Conservation (phyloP, 306 rosid genomes). For the Ochetophila trinervis region DNA sequence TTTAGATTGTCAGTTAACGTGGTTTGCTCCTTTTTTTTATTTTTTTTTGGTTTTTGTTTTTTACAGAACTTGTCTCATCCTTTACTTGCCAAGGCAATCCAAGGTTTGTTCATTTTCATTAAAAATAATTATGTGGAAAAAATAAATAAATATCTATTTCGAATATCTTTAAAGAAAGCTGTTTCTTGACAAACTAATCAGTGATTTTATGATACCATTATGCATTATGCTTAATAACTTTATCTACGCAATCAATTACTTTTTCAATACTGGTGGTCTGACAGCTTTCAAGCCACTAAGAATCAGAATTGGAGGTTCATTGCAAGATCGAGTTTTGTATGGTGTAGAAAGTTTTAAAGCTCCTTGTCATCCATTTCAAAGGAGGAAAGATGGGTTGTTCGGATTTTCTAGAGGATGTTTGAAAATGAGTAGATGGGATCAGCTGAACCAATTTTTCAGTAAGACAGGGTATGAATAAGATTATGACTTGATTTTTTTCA, state of each 20-base stretch:
- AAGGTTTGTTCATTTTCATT: slow-evolving; percentile 50
- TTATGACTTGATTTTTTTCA: slow-evolving; percentile 1
- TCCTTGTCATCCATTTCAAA: slow-evolving; percentile 79
- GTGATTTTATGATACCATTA: neutral
- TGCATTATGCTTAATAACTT: neutral
- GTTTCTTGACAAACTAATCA: neutral
- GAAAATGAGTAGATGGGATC: slow-evolving; percentile 87
- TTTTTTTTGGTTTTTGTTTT: too few species aligned
- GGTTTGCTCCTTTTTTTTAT: too few species aligned
- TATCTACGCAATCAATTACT: neutral
- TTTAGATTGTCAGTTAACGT: slow-evolving; percentile 25
- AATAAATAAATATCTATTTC: neutral
- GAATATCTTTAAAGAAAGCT: neutral
- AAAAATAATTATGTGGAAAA: slow-evolving; percentile 8
- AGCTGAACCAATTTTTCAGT: slow-evolving; percentile 72
- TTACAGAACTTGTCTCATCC: slow-evolving; percentile 86
- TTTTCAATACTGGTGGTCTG: slow-evolving; percentile 37
- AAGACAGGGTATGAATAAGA: slow-evolving; percentile 71
- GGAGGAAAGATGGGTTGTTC: slow-evolving; percentile 60
- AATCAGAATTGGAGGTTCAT: slow-evolving; percentile 91
- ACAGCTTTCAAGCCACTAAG: slow-evolving; percentile 84
- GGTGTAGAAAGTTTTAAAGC: slow-evolving; percentile 56
- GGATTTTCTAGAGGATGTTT: slow-evolving; percentile 94
- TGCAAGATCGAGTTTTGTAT: slow-evolving; percentile 88
- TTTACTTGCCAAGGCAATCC: slow-evolving; percentile 68